Percentiles rank a stretch among this genome's conserved stretches.
Conservation (phyloP, 2,329 filamentous ascomycete genomes). For the Trichoderma sp. region DNA sequence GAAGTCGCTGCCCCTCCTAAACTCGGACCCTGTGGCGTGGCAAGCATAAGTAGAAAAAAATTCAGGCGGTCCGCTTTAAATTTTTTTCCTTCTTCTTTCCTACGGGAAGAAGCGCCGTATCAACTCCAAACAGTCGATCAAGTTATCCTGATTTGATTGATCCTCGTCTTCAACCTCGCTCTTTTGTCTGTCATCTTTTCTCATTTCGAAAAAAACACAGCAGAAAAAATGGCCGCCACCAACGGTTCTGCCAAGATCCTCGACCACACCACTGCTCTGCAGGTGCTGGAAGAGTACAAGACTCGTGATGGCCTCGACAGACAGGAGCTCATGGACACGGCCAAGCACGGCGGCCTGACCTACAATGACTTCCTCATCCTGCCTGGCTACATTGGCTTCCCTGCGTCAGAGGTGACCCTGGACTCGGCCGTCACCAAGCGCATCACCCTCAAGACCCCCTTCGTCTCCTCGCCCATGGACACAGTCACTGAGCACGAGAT, state of each 20-base stretch:
- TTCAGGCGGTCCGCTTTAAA: conserved; percentile 37
- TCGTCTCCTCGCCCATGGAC: conserved; percentile 98
- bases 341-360: conserved; percentile 88
- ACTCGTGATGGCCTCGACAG: conserved; percentile 84
- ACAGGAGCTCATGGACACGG: conserved; percentile 84
- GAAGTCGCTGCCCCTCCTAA: conserved; percentile 20
- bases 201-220: conserved; percentile 6
- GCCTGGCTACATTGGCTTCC: conserved; percentile 97
- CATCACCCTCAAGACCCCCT: conserved; percentile 93
- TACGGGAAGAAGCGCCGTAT: conserved; percentile 56
- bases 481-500: conserved; percentile 99
- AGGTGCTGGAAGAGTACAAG: conserved; percentile 79
- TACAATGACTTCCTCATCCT: conserved; percentile 99
- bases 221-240: conserved; percentile 64
- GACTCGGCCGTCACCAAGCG: conserved; percentile 94
- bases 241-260: conserved; percentile 61
- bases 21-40: conserved; percentile 6
- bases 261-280: conserved; percentile 74
- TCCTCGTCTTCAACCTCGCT: conserved; percentile 47
- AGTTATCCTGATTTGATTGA: conserved; percentile 36
- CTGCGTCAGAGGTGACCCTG: conserved; percentile 82
- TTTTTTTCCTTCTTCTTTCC: conserved; percentile 48
- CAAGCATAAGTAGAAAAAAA: conserved; percentile 43
- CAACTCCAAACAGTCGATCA: conserved; percentile 42
- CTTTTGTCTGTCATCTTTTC: conserved; percentile 34